phyloP scores from a whole-genome alignment of 1,284 basidiomycete species.

The Cutaneotrichosporon sp. region DNA sequence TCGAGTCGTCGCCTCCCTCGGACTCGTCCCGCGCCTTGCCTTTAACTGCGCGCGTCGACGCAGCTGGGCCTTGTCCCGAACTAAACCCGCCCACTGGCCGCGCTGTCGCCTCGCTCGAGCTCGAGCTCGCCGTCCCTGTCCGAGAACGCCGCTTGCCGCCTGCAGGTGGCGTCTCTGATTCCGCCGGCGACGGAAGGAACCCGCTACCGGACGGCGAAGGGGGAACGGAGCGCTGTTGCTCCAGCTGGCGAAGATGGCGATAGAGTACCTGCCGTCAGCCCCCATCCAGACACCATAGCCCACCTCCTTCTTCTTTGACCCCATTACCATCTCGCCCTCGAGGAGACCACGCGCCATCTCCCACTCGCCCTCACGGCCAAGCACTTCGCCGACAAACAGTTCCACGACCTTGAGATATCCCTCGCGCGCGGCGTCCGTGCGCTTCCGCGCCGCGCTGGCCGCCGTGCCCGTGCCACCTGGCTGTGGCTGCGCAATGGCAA shows the following conservation, averaged over 20 bases:
- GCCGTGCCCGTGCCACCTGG: not conserved
- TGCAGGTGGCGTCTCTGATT: conserved; percentile 19
- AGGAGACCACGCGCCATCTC: conserved; percentile 44
- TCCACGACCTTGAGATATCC: conserved; percentile 44
- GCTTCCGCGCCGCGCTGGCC: conserved; percentile 17
- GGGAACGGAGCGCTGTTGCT: conserved; percentile 18
- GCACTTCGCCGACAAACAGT: conserved; percentile 43
- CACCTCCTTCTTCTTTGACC: conserved; percentile 44
- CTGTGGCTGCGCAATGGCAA: conserved; percentile 20
- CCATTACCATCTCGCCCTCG: conserved; percentile 40
- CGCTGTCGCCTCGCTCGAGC: conserved; percentile 16
- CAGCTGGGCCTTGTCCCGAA: not conserved
- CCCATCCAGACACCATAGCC: not conserved
- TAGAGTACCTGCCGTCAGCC: conserved; percentile 28
- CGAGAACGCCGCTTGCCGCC: conserved; percentile 7
- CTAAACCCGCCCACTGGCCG: conserved; percentile 1
- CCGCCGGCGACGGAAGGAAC: conserved; percentile 25
- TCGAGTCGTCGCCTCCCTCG: conserved; percentile 10
- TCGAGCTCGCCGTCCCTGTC: not conserved
- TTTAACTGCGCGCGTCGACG: not conserved
- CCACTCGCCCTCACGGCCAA: conserved; percentile 41
- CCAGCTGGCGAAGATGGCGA: conserved; percentile 30
- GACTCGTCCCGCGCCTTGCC: conserved; percentile 8
- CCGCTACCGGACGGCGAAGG: conserved; percentile 20
- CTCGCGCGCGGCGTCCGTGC: conserved; percentile 34